Conservation (phyloP, 495 filamentous ascomycete genomes). For the Hypoxylon crocopeplum region DNA sequence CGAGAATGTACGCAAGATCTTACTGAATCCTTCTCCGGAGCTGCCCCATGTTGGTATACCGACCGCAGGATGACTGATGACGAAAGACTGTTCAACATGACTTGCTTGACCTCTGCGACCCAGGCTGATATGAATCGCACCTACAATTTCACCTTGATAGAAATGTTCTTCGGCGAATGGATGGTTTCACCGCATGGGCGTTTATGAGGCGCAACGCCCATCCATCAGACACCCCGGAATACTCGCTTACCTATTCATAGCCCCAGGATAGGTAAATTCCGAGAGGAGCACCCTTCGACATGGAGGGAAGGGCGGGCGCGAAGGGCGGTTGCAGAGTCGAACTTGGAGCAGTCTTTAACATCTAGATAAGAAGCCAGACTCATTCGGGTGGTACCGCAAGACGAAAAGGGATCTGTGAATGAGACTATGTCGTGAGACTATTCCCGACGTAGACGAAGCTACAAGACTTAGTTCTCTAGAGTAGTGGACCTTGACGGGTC, state of each 20-base stretch:
- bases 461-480: conserved; percentile 14
- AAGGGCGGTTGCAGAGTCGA: conserved; percentile 32
- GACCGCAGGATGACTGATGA: conserved; percentile 2
- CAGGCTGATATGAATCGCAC: background rate
- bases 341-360: conserved; percentile 8
- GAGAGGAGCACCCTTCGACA: conserved; percentile 10
- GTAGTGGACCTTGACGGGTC: conserved; percentile 12
- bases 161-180: conserved; percentile 4
- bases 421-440: conserved; percentile 34
- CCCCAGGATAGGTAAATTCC: background rate
- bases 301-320: conserved; percentile 5
- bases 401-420: conserved; percentile 21
- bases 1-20: conserved; percentile 18
- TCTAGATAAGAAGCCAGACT: conserved; percentile 12
- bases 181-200: conserved; percentile 28
- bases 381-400: conserved; percentile 10
- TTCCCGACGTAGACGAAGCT: conserved; percentile 29
- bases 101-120: background rate
- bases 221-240: conserved; percentile 9
- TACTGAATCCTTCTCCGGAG: conserved; percentile 16
- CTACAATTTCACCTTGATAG: background rate
- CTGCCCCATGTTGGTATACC: conserved; percentile 2
- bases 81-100: background rate
- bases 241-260: conserved; percentile 4
- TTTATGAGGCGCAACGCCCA: conserved; percentile 27